These are phyloP conservation scores for Medicago ruthenica DNA, from an alignment of 306 rosid species.

Conservation along the genomic window DNA sequence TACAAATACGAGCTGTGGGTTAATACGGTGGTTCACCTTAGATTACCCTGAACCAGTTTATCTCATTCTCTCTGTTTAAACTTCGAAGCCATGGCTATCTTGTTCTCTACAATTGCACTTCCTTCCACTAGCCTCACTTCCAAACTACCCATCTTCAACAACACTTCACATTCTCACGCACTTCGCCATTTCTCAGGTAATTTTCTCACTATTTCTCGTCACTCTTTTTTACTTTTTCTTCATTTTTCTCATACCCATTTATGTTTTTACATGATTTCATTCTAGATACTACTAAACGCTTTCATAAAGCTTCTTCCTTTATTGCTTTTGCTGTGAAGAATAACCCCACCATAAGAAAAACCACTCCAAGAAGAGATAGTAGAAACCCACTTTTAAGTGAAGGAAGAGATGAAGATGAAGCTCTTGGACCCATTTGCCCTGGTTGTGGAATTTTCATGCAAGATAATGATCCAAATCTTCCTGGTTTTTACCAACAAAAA, in stretches of 20 bases:
- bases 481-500: constrained; percentile 70
- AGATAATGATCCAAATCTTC: constrained; percentile 72
- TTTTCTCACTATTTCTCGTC: constrained; percentile 24
- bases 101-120: constrained; percentile 48
- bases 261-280: constrained; percentile 39
- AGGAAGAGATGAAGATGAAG: constrained; percentile 91
- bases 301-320: constrained; percentile 36
- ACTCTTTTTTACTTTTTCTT: constrained; percentile 5
- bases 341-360: constrained; percentile 44
- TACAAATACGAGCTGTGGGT: no score
- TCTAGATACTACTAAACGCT: constrained; percentile 37
- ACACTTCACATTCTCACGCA: constrained; percentile 31
- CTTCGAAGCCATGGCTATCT: constrained; percentile 53
- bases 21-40: no score
- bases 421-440: constrained; percentile 74
- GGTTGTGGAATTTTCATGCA: constrained; percentile 99
- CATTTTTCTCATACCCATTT: constrained; percentile 14
- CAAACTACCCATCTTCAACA: constrained; percentile 50
- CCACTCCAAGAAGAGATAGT: constrained; percentile 43
- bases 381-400: constrained; percentile 72
- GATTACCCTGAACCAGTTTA: background rate
- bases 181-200: constrained; percentile 53
- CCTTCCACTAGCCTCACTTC: constrained; percentile 52
- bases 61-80: background rate
- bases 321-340: constrained; percentile 55